Percentiles rank a stretch among this genome's conserved stretches.
Evolutionary conservation across 2,329 filamentous ascomycete genomes (phyloP).

Genomic region (Penicillium digitatum): DNA sequence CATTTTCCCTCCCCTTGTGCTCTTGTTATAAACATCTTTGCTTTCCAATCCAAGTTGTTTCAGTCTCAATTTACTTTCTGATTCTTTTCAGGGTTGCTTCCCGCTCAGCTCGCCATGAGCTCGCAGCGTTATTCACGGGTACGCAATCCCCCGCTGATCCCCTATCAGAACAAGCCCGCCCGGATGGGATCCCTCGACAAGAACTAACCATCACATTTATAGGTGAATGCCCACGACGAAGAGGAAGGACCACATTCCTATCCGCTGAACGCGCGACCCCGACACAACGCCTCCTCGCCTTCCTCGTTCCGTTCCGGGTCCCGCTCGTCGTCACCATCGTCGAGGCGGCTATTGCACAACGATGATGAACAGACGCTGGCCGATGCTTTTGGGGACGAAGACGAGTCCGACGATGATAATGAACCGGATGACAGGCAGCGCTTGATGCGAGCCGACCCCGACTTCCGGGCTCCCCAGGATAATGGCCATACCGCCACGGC

Average conservation of each 20-base stretch:
- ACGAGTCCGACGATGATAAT: slow-evolving; percentile 65
- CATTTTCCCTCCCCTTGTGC: slow-evolving; percentile 20
- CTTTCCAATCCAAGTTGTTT: slow-evolving; percentile 9
- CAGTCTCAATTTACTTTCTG: slow-evolving; percentile 18
- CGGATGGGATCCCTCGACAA: slow-evolving; percentile 13
- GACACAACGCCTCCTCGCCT: slow-evolving; percentile 41
- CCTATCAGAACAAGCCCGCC: slow-evolving; percentile 8
- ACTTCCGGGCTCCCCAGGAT: slow-evolving; percentile 29
- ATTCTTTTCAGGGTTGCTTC: slow-evolving; percentile 14
- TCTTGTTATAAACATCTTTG: slow-evolving; percentile 16
- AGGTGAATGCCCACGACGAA: slow-evolving; percentile 46
- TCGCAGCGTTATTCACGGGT: slow-evolving; percentile 50
- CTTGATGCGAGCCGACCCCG: slow-evolving; percentile 66
- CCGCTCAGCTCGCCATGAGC: slow-evolving; percentile 46
- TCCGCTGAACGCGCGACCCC: slow-evolving; percentile 28
- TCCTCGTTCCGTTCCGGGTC: slow-evolving; percentile 92
- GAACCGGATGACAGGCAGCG: slow-evolving; percentile 79
- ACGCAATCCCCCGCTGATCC: slow-evolving; percentile 27
- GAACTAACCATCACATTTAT: slow-evolving; percentile 10
- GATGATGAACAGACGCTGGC: slow-evolving; percentile 76
- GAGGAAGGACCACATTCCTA: slow-evolving; percentile 37
- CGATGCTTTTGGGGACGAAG: slow-evolving; percentile 85
- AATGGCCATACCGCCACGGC: slow-evolving; percentile 22
- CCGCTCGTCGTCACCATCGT: slow-evolving; percentile 64
- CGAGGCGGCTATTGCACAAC: slow-evolving; percentile 51